Evolutionary conservation across 148 eudicot species (phyloP).

Genomic region (Polygonum maritimum): DNA sequence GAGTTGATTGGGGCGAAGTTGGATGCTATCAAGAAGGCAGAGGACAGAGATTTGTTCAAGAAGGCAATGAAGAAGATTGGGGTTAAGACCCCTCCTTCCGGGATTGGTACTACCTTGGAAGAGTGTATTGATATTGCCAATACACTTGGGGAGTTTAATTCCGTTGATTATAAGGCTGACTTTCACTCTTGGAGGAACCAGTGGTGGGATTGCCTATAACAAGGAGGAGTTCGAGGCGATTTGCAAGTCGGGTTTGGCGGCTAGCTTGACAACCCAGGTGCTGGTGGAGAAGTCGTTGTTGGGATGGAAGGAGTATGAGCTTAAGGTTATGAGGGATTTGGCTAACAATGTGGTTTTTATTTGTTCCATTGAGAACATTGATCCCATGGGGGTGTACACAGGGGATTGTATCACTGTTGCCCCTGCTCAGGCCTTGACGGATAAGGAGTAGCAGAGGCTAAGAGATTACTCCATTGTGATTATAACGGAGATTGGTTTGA

Average conservation of each 20-base stretch:
- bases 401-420: conserved; percentile 97
- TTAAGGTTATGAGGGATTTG: conserved; percentile 96
- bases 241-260: conserved; percentile 90
- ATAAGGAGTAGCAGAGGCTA: conserved; percentile 88
- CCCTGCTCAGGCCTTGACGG: conserved; percentile 94
- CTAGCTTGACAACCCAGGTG: conserved; percentile 78
- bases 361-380: conserved; percentile 91
- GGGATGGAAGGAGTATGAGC: conserved; percentile 98
- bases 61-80: conserved; percentile 92
- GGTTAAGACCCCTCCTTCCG: conserved; percentile 87
- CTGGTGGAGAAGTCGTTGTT: conserved; percentile 89
- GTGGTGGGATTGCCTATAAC: conserved; percentile 97
- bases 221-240: conserved; percentile 86
- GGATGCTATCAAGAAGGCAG: conserved; percentile 92
- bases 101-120: conserved; percentile 68
- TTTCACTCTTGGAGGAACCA: conserved; percentile 83
- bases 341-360: conserved; percentile 98
- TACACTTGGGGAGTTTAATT: conserved; percentile 72
- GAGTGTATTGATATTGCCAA: conserved; percentile 69
- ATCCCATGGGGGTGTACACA: conserved; percentile 93
- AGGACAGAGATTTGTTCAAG: conserved; percentile 89
- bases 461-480: conserved; percentile 93
- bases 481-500: conserved; percentile 88
- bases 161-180: conserved; percentile 92
- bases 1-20: conserved; percentile 91